Evolutionary conservation across 768 basidiomycete genomes (phyloP).

Genomic region (Filobasidium wieringae): DNA sequence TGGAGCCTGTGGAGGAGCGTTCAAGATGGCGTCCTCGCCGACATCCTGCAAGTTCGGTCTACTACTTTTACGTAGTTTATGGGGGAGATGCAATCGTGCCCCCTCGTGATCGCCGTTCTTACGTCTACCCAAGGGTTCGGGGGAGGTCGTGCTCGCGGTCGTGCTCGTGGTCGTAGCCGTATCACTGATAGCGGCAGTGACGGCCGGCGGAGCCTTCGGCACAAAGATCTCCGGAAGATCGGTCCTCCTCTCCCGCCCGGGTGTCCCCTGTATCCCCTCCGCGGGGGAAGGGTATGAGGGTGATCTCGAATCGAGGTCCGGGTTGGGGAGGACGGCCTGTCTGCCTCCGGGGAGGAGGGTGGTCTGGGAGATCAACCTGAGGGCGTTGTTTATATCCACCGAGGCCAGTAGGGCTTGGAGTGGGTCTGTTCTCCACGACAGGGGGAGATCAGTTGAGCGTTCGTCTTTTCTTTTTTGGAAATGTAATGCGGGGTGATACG

Average conservation of each 20-base stretch:
- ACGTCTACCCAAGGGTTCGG: too few relatives aligned
- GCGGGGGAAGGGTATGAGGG: not conserved
- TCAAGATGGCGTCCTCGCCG: too few relatives aligned
- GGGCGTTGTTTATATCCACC: slow-evolving; percentile 4
- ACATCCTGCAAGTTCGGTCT: too few relatives aligned
- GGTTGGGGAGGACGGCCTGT: not conserved
- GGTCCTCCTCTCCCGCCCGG: not conserved
- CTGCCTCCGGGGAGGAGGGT: not conserved
- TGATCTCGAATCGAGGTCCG: not conserved
- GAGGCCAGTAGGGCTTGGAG: not conserved
- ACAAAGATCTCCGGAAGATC: not conserved
- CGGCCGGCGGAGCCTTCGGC: slow-evolving; percentile 1
- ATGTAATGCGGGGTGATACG: too few relatives aligned
- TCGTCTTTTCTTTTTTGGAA: not conserved
- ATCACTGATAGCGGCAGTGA: not conserved
- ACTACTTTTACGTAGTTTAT: too few relatives aligned
- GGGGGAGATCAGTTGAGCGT: not conserved
- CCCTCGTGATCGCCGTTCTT: too few relatives aligned
- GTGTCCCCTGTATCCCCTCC: not conserved
- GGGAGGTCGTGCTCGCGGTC: too few relatives aligned
- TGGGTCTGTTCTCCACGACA: not conserved
- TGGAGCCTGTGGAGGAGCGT: too few relatives aligned
- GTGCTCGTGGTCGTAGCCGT: too few relatives aligned
- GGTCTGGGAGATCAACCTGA: slow-evolving; percentile 3
- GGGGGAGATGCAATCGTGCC: too few relatives aligned